These are phyloP conservation scores for Citrus hindsii DNA, from an alignment of 345 rosid genomes.

Conservation along the genomic window DNA sequence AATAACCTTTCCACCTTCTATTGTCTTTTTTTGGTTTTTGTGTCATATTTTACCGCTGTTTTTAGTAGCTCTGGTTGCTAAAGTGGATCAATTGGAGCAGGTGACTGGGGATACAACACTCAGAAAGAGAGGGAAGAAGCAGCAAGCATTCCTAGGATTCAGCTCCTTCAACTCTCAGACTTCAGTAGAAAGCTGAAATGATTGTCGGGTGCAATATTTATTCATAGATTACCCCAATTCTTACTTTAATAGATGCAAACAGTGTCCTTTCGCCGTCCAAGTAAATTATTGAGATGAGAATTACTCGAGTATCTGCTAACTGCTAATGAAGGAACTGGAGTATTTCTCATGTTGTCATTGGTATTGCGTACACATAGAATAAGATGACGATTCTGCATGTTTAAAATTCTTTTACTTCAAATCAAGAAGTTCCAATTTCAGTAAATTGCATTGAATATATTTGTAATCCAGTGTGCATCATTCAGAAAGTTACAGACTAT, in stretches of 20 bases:
- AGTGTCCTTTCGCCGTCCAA: background rate
- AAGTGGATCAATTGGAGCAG: constrained; percentile 27
- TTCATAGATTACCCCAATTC: background rate
- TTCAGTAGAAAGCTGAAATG: constrained; percentile 80
- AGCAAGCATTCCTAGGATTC: constrained; percentile 62
- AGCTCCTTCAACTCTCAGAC: constrained; percentile 65
- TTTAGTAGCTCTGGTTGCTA: background rate
- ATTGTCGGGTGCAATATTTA: background rate
- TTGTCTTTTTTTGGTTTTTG: background rate
- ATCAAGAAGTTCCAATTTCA: background rate
- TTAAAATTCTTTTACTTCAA: background rate
- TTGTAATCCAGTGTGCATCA: too few species aligned
- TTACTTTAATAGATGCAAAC: background rate
- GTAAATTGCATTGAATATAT: too few species aligned
- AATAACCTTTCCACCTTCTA: background rate
- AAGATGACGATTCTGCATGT: background rate
- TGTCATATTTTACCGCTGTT: background rate
- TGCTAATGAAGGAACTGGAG: background rate
- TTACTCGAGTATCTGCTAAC: background rate
- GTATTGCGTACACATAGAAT: background rate
- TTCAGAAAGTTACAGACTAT: too few species aligned
- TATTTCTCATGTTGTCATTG: background rate
- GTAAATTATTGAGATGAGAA: background rate
- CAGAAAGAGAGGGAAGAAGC: constrained; percentile 81
- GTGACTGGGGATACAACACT: constrained; percentile 79